These are phyloP conservation scores for Gossypium turneri DNA, from an alignment of 345 rosid genomes.

Conservation along the genomic window DNA sequence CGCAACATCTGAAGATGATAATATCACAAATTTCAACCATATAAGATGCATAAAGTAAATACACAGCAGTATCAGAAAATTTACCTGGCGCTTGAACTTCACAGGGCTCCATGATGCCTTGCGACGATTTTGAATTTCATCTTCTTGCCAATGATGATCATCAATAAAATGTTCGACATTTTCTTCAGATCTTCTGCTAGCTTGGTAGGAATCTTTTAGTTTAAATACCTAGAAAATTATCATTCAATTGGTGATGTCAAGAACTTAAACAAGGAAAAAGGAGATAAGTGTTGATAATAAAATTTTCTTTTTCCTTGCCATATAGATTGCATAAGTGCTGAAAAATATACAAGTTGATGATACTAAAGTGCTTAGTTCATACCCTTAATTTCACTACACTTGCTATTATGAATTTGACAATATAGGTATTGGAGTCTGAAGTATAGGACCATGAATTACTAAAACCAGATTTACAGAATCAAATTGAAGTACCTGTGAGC, in stretches of 20 bases:
- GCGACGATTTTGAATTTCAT: slow-evolving; percentile 26
- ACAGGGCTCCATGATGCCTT: slow-evolving; percentile 54
- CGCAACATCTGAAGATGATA: slow-evolving; percentile 51
- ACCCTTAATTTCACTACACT: not conserved
- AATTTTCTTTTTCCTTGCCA: not conserved
- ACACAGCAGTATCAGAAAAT: slow-evolving; percentile 22
- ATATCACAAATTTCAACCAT: slow-evolving; percentile 27
- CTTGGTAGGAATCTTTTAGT: slow-evolving; percentile 35
- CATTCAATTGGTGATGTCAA: slow-evolving; percentile 13
- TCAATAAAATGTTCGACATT: slow-evolving; percentile 22
- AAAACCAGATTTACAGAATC: slow-evolving; percentile 8
- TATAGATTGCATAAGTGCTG: not conserved
- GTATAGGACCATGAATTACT: not conserved
- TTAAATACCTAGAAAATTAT: slow-evolving; percentile 27
- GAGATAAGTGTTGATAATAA: not conserved
- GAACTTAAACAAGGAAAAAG: slow-evolving; percentile 1
- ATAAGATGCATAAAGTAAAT: slow-evolving; percentile 4
- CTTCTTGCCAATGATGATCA: slow-evolving; percentile 31
- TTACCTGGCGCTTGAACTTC: slow-evolving; percentile 81
- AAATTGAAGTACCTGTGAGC: slow-evolving; percentile 43
- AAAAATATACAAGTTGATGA: slow-evolving; percentile 4
- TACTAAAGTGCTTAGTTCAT: slow-evolving; percentile 1
- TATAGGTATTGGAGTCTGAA: not conserved
- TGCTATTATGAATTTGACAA: not conserved
- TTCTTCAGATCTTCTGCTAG: slow-evolving; percentile 31